Conservation (phyloP, 2,329 filamentous ascomycete genomes). For the Arthroderma uncinatum region DNA sequence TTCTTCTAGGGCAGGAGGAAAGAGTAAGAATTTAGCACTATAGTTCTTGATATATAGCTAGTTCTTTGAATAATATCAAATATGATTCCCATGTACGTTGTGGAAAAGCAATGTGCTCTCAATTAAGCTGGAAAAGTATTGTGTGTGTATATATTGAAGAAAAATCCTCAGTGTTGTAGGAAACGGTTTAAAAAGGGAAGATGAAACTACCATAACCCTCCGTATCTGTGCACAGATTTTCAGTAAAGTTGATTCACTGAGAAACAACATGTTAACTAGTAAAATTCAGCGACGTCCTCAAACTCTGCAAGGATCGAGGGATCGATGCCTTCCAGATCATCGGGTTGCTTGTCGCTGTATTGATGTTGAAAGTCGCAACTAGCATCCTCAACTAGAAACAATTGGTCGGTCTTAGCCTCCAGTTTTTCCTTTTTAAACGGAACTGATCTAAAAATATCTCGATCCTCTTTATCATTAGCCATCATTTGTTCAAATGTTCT, state of each 20-base stretch:
- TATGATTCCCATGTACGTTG: constrained; percentile 12
- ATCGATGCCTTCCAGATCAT: constrained; percentile 22
- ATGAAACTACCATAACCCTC: not conserved
- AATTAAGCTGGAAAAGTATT: no score
- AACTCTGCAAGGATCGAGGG: constrained; percentile 31
- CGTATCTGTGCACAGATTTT: not conserved
- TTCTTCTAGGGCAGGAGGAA: no score
- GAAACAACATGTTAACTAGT: constrained; percentile 14
- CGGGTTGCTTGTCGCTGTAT: no score
- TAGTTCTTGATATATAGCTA: no score
- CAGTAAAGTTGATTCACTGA: not conserved
- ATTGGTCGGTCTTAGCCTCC: not conserved
- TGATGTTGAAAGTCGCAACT: not conserved
- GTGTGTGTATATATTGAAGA: no score
- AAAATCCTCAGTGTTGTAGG: no score
- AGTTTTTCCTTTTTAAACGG: not conserved
- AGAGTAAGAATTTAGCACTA: no score
- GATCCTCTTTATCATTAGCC: not conserved
- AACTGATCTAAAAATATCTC: not conserved
- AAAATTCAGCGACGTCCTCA: constrained; percentile 31
- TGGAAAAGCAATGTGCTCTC: constrained; percentile 1
- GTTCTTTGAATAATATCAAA: not conserved
- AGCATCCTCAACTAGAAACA: not conserved
- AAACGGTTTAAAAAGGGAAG: no score
- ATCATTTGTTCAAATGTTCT: not conserved